These are phyloP conservation scores for Aureobasidium melanogenum DNA, from an alignment of 2,329 filamentous ascomycete species.

Conservation along the genomic window DNA sequence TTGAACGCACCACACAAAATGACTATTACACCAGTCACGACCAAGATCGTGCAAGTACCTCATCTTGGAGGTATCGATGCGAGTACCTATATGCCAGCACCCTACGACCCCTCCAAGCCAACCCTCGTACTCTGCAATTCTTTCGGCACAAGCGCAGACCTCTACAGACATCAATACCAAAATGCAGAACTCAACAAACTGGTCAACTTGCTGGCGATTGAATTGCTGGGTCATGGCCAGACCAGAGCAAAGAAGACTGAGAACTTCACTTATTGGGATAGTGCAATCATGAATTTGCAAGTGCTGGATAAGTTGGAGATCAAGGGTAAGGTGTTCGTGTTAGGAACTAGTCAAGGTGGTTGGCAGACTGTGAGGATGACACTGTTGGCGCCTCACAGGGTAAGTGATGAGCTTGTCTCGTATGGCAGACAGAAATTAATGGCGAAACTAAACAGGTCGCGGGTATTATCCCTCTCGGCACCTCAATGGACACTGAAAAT, in stretches of 20 bases:
- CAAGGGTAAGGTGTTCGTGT: slow-evolving; percentile 34
- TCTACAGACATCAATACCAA: slow-evolving; percentile 26
- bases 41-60: slow-evolving; percentile 35
- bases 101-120: slow-evolving; percentile 34
- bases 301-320: slow-evolving; percentile 34
- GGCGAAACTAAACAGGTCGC: slow-evolving; percentile 29
- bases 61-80: slow-evolving; percentile 43
- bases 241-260: slow-evolving; percentile 35
- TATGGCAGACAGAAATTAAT: background rate
- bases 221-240: slow-evolving; percentile 44
- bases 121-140: slow-evolving; percentile 44
- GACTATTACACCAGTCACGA: slow-evolving; percentile 15
- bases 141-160: slow-evolving; percentile 41
- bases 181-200: slow-evolving; percentile 23
- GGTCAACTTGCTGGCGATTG: slow-evolving; percentile 46
- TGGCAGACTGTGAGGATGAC: slow-evolving; percentile 47
- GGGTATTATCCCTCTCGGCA: slow-evolving; percentile 44
- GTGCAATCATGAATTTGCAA: slow-evolving; percentile 38
- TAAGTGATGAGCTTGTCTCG: slow-evolving; percentile 16
- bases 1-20: background rate
- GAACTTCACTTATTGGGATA: slow-evolving; percentile 49
- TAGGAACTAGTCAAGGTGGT: slow-evolving; percentile 46
- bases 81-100: slow-evolving; percentile 36
- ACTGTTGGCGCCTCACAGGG: slow-evolving; percentile 40
- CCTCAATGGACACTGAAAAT: slow-evolving; percentile 44